These are phyloP conservation scores for Cytospora piceae DNA, from an alignment of 2,329 filamentous ascomycete genomes.

Conservation along the genomic window DNA sequence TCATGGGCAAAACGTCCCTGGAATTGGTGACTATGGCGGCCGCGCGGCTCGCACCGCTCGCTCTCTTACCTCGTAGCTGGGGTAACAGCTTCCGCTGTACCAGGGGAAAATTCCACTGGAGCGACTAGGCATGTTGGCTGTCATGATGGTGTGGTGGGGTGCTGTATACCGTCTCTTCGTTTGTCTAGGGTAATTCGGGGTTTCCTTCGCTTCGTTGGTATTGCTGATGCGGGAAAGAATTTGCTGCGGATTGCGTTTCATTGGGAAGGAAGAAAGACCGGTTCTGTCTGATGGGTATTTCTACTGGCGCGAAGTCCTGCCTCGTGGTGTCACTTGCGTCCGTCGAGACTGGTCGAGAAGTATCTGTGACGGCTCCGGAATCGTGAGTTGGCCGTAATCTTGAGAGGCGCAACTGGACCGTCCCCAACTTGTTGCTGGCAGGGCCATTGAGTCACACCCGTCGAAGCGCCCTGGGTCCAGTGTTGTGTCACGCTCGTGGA, in stretches of 20 bases:
- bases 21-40: not conserved
- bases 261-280: not conserved
- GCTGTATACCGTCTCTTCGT: not conserved
- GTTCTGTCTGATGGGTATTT: not conserved
- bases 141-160: no score
- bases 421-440: no score
- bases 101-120: not conserved
- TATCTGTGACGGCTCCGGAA: not conserved
- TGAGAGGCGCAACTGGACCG: no score
- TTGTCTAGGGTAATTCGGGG: not conserved
- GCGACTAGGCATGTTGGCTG: not conserved
- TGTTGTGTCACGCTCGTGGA: no score
- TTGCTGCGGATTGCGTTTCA: no score
- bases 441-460: no score
- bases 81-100: not conserved
- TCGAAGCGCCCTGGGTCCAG: no score
- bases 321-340: not conserved
- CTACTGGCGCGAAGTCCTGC: not conserved
- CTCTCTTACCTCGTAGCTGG: no score
- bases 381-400: not conserved
- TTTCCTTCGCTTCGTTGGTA: not conserved
- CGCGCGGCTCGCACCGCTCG: no score
- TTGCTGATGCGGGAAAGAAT: not conserved
- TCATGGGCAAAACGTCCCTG: no score
- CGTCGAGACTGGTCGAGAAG: not conserved